Conservation (phyloP, 2,329 filamentous ascomycete species). For the Monilinia laxa region DNA sequence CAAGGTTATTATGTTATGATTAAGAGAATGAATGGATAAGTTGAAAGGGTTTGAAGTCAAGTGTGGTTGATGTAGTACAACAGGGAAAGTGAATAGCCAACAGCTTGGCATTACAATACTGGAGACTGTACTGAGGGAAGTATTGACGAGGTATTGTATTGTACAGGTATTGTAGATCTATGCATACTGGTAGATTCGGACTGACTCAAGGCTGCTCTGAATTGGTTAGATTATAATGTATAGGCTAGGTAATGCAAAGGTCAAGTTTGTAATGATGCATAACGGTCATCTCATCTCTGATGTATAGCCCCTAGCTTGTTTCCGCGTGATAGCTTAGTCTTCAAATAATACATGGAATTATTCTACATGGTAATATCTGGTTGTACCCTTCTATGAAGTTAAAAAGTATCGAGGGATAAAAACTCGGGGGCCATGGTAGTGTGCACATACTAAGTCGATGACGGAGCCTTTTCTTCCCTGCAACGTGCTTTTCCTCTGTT, state of each 20-base stretch:
- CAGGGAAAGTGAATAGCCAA: neutral
- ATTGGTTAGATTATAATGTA: neutral
- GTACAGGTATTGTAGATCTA: too few relatives aligned
- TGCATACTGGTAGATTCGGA: too few relatives aligned
- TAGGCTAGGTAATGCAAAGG: too few relatives aligned
- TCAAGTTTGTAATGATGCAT: neutral
- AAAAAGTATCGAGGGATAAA: neutral
- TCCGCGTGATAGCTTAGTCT: neutral
- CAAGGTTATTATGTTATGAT: neutral
- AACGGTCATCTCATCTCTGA: neutral
- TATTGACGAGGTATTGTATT: neutral
- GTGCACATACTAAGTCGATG: neutral
- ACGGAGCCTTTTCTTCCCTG: neutral
- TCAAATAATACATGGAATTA: neutral
- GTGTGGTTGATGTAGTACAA: neutral
- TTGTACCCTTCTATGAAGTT: neutral
- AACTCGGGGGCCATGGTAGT: too few relatives aligned
- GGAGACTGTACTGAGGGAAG: accelerated
- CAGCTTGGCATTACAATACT: neutral
- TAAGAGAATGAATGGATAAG: neutral
- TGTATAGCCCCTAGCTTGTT: neutral
- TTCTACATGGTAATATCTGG: neutral
- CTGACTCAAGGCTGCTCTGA: too few relatives aligned
- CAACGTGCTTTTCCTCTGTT: neutral
- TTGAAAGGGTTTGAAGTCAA: neutral